phyloP scores from a whole-genome alignment of 2,329 filamentous ascomycete species.

The Calonectria honghensis region DNA sequence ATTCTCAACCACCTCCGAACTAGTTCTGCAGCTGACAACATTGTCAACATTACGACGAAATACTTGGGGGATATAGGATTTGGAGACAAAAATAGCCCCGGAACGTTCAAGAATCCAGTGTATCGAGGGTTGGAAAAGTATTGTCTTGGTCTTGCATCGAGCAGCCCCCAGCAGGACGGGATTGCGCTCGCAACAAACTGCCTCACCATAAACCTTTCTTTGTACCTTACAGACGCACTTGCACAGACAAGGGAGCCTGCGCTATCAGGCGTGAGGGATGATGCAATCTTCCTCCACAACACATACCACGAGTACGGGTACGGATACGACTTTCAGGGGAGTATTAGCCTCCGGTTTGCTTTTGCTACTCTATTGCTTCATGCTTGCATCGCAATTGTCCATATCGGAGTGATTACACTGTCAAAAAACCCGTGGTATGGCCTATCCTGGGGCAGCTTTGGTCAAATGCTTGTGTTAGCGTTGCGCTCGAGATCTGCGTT shows the following conservation, averaged over 20 bases:
- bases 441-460: conserved; percentile 17
- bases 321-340: neutral
- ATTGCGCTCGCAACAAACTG: neutral
- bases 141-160: neutral
- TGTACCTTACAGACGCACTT: conserved; percentile 1
- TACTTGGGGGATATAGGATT: neutral
- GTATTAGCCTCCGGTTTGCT: neutral
- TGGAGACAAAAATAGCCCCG: neutral
- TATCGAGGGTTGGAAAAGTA: neutral
- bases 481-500: neutral
- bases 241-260: neutral
- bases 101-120: neutral
- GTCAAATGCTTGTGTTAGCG: conserved; percentile 20
- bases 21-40: neutral
- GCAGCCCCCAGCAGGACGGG: neutral
- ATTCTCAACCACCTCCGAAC: neutral
- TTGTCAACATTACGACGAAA: neutral
- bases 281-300: neutral
- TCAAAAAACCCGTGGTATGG: conserved; percentile 8
- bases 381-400: neutral
- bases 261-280: neutral
- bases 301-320: conserved; percentile 2
- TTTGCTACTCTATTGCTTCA: neutral
- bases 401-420: neutral
- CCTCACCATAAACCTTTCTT: neutral